These are phyloP conservation scores for Prunus dulcis DNA, from an alignment of 306 rosid species.

Conservation along the genomic window DNA sequence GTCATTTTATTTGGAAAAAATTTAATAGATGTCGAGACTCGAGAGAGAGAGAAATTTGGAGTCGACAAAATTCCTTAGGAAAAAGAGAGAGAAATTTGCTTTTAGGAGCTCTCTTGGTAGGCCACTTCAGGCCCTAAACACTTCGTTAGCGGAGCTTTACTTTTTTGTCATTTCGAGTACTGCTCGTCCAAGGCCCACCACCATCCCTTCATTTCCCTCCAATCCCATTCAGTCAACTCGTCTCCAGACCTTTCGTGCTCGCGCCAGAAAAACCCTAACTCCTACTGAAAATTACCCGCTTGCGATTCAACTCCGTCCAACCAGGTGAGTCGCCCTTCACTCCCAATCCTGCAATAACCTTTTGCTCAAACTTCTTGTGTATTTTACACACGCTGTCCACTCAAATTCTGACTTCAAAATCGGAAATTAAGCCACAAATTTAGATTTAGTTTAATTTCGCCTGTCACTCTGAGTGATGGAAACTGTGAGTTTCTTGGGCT, in stretches of 20 bases:
- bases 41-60: too few species aligned
- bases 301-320: slow-evolving; percentile 9
- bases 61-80: too few species aligned
- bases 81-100: background rate
- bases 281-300: background rate
- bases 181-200: slow-evolving; percentile 18
- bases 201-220: slow-evolving; percentile 22
- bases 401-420: background rate
- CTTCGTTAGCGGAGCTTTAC: background rate
- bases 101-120: background rate
- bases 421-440: background rate
- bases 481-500: background rate
- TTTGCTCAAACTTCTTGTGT: background rate
- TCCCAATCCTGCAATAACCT: background rate
- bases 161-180: background rate
- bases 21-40: too few species aligned
- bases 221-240: slow-evolving; percentile 10
- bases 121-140: background rate
- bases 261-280: slow-evolving; percentile 29
- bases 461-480: background rate
- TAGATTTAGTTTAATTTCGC: background rate
- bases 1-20: too few species aligned
- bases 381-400: background rate
- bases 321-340: slow-evolving; percentile 22
- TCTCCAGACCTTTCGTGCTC: background rate